Evolutionary conservation across 129 eudicot species (phyloP).

Genomic region (Flaveria brownii): DNA sequence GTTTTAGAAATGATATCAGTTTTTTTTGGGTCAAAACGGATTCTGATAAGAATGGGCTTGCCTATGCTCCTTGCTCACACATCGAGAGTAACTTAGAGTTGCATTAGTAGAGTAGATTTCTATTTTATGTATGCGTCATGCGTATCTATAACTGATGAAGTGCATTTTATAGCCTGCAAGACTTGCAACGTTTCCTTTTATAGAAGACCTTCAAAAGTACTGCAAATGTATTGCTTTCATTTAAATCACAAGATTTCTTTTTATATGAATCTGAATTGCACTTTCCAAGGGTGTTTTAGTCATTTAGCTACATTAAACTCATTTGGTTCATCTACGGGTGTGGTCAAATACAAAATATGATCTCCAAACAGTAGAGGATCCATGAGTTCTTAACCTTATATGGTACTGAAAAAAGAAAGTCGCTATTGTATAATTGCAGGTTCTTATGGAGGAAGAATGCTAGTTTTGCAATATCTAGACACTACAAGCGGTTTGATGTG

Average conservation of each 20-base stretch:
- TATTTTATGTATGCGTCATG: background rate
- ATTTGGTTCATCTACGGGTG: background rate
- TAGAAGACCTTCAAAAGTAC: background rate
- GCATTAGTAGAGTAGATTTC: no score
- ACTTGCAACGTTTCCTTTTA: background rate
- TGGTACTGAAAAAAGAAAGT: background rate
- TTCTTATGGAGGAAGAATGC: slow-evolving; percentile 91
- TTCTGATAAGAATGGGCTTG: background rate
- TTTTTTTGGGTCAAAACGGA: background rate
- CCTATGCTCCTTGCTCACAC: background rate
- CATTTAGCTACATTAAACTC: background rate
- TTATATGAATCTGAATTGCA: background rate
- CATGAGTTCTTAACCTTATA: background rate
- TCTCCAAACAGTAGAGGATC: background rate
- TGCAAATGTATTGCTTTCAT: background rate
- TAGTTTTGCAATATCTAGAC: slow-evolving; percentile 87
- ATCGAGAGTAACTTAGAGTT: no score
- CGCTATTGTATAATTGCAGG: slow-evolving; percentile 38
- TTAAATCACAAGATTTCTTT: background rate
- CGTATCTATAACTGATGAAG: no score
- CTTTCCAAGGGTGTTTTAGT: background rate
- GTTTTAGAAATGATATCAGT: background rate
- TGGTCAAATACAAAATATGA: background rate
- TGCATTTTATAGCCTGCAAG: background rate
- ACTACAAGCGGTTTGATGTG: slow-evolving; percentile 82